These are phyloP conservation scores for Cytospora leucostoma DNA, from an alignment of 2,329 filamentous ascomycete species.

Conservation along the genomic window DNA sequence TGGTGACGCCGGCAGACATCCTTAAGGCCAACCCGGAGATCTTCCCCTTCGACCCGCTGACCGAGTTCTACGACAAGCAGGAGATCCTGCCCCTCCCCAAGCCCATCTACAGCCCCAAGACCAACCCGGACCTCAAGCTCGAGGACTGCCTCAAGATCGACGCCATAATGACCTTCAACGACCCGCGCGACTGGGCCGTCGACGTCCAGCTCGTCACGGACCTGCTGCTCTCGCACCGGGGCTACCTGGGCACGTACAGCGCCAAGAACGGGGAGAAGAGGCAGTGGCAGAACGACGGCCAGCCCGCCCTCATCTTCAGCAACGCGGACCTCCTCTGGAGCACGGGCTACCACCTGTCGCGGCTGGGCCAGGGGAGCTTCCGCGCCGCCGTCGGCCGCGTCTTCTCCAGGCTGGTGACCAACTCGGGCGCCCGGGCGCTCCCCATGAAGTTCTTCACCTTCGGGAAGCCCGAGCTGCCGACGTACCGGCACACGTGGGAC, in stretches of 20 bases:
- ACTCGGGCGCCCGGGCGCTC: slow-evolving; percentile 46
- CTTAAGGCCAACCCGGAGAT: slow-evolving; percentile 71
- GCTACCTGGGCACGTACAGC: slow-evolving; percentile 79
- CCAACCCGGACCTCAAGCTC: slow-evolving; percentile 29
- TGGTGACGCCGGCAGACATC: slow-evolving; percentile 85
- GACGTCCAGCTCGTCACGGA: slow-evolving; percentile 85
- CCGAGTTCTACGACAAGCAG: slow-evolving; percentile 60
- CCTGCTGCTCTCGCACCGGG: slow-evolving; percentile 74
- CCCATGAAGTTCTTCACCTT: slow-evolving; percentile 52
- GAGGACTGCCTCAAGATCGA: slow-evolving; percentile 70
- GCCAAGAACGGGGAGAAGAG: slow-evolving; percentile 65
- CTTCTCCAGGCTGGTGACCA: slow-evolving; percentile 51
- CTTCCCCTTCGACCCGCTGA: slow-evolving; percentile 78
- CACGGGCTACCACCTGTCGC: slow-evolving; percentile 78
- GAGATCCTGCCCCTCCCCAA: slow-evolving; percentile 60
- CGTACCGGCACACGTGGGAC: slow-evolving; percentile 82
- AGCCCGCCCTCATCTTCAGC: slow-evolving; percentile 82
- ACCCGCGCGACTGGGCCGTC: slow-evolving; percentile 93
- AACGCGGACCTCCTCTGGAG: slow-evolving; percentile 93
- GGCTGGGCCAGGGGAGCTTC: slow-evolving; percentile 91
- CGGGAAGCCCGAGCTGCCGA: slow-evolving; percentile 78
- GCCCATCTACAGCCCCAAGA: slow-evolving; percentile 32
- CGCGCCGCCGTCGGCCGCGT: slow-evolving; percentile 67
- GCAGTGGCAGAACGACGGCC: slow-evolving; percentile 81
- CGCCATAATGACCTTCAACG: slow-evolving; percentile 91